Percentiles rank a stretch among this genome's conserved stretches.
Evolutionary conservation across 495 filamentous ascomycete species (phyloP).

Genomic region (Xylaria acuta): DNA sequence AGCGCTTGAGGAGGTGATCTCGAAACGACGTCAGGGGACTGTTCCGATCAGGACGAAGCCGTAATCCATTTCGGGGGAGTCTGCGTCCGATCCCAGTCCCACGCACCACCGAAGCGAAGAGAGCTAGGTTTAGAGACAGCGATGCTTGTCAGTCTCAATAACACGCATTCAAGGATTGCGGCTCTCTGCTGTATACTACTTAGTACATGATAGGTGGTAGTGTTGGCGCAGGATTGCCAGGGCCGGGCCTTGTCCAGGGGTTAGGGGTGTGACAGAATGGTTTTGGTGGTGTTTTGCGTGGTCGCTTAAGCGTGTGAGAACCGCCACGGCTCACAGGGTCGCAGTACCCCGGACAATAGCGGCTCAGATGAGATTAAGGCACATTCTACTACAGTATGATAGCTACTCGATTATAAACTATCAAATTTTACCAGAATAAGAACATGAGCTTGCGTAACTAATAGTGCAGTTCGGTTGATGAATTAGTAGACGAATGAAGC

Average conservation of each 20-base stretch:
- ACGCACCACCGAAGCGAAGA: not conserved
- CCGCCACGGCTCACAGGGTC: slow-evolving; percentile 3
- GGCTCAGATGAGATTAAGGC: not conserved
- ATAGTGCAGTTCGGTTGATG: not conserved
- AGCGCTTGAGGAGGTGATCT: slow-evolving; percentile 45
- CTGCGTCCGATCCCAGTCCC: slow-evolving; percentile 23
- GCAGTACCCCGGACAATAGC: not conserved
- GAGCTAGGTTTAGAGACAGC: slow-evolving; percentile 26
- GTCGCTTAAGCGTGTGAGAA: slow-evolving; percentile 33
- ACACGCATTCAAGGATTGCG: slow-evolving; percentile 24
- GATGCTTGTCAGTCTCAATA: slow-evolving; percentile 25
- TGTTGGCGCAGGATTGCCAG: slow-evolving; percentile 17
- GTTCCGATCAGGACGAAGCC: slow-evolving; percentile 40
- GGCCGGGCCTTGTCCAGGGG: slow-evolving; percentile 38
- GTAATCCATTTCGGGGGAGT: slow-evolving; percentile 23
- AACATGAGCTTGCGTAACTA: not conserved
- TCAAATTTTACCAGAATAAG: not conserved
- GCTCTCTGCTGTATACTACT: not conserved
- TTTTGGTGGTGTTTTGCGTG: slow-evolving; percentile 55
- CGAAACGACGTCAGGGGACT: slow-evolving; percentile 54
- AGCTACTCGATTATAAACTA: not conserved
- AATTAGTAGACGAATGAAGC: not conserved
- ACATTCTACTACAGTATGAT: not conserved
- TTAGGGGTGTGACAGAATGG: slow-evolving; percentile 53
- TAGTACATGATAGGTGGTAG: not conserved